These are phyloP conservation scores for Lactifluus volemus DNA, from an alignment of 768 basidiomycete genomes.

Conservation along the genomic window DNA sequence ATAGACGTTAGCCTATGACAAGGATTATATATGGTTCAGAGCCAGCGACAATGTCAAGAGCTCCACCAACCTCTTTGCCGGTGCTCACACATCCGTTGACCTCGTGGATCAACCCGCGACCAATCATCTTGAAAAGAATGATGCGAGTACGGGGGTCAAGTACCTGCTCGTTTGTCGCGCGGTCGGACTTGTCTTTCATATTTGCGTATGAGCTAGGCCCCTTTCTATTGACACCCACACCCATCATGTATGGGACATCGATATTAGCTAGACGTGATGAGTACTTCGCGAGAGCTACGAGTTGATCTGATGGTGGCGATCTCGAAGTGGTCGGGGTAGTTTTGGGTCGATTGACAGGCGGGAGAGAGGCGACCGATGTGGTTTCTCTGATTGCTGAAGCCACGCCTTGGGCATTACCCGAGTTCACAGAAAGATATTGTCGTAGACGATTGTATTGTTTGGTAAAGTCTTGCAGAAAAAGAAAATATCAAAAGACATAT, in stretches of 20 bases:
- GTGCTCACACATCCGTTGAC: slow-evolving; percentile 96
- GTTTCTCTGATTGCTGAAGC: slow-evolving; percentile 43
- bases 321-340: slow-evolving; percentile 30
- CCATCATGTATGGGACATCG: slow-evolving; percentile 57
- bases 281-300: slow-evolving; percentile 67
- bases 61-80: slow-evolving; percentile 77
- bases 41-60: background rate
- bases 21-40: background rate
- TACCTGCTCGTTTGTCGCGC: slow-evolving; percentile 95
- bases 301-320: slow-evolving; percentile 61
- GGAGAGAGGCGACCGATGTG: slow-evolving; percentile 50
- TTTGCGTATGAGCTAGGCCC: slow-evolving; percentile 84
- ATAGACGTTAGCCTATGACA: slow-evolving; percentile 85
- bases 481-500: background rate
- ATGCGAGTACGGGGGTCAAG: slow-evolving; percentile 91
- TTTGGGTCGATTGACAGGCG: slow-evolving; percentile 61
- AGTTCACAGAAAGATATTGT: slow-evolving; percentile 81
- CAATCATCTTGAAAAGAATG: slow-evolving; percentile 95
- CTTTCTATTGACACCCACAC: slow-evolving; percentile 83
- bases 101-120: slow-evolving; percentile 76
- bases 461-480: slow-evolving; percentile 69
- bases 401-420: slow-evolving; percentile 56
- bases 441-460: slow-evolving; percentile 95
- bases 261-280: slow-evolving; percentile 68
- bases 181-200: slow-evolving; percentile 91